Evolutionary conservation across 495 filamentous ascomycete genomes (phyloP), one percentile per base, ranked within the genome.

Genomic region (Podospora bellae-mahoneyi): DNA sequence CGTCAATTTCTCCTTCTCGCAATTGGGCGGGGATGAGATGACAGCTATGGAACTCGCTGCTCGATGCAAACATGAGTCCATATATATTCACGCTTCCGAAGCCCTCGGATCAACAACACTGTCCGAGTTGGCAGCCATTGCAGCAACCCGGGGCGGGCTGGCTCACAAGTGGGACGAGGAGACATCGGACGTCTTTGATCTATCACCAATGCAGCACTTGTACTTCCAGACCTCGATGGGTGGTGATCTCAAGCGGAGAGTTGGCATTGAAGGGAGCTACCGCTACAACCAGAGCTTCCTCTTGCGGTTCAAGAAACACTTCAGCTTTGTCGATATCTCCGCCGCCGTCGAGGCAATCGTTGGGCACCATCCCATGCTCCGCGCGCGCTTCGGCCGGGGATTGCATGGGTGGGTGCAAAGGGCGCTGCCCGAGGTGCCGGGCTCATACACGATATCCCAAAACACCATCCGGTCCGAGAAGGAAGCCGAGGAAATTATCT

Each of bases 271-370:
- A 23, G 84, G 82, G 0, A 81, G 85, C 68, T 87, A 87, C n/a
- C 86, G 91, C 65, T 93, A 91, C 73, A 92, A 92, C 72, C 89
- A 90, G 71, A 90, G 90, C 64, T 81, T 91, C 54, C 74, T 90
- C 0, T 80, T 91, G 3, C 83, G 85, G 3, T 65, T 92, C 16
- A 87, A 81, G 60, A 80, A 79, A 66, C 72, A 70, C 2, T 75
- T 88, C 34, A 76, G 83, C 15, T 73, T 84, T 13, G 68, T 76
- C 3, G 82, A 83, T 9, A 71, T 92, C 4, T 75, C 74, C 1
- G 78, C 80, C 18, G 87, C 88, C 1, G 73, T 90, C 56, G 84
- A 88, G 63, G 82, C 83, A 0, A 76, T 92, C 10, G 82, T 91
- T 16, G 78, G 75, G 0, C 86, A 87, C 5, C 91, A 93, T 66